Evolutionary conservation across 495 filamentous ascomycete genomes (phyloP), one percentile per base, ranked within the genome.

Genomic region (Friedmanniomyces endolithicus): DNA sequence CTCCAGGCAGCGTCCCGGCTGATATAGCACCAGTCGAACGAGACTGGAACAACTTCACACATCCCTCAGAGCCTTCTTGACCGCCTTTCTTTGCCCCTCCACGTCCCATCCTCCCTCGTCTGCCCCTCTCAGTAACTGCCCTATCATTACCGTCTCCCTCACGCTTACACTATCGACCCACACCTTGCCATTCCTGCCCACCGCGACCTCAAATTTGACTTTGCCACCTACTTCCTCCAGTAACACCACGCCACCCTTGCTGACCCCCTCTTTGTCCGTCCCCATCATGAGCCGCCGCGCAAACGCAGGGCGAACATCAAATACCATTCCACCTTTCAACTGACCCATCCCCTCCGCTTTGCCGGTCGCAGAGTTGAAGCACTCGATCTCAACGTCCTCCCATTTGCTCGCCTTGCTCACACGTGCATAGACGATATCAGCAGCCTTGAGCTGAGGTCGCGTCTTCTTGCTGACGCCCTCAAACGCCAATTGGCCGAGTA

Each of bases 391-490:
- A 0, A 87, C 79, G 60, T 95, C 88, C 70, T 88, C 86, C 63
- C 89, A 83, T 40, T 82, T 81, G 47, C 86, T 84, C 11, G 89
- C 77, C 11, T 83, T 73, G 0, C 79, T 76, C 29, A 92, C 74
- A 33, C 92, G 82, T 12, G 89, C 90, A 69, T 96, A 96, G 29
- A 97, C 87, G 11, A 95, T 67, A 40, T 84, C 78, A 29, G 89
- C 88, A 2, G 78, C 67, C 37, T 72, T 68, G 56, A 98, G 75
- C 53, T 84, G 75, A 2, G 92, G 92, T 9, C 88, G 79, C 2
- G 88, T 94, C 67, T 97, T 98, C 67, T 88, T 94, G 34, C 82
- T 90, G 23, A 88, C 92, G 55, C 80, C 79, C 68, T 95, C 89
- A 66, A 98, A 98, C 22, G 90, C 78, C 8, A 98, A 77, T 62